phyloP scores from a whole-genome alignment of 805 yeast species.

The Teunomyces barrocoloradensis region DNA sequence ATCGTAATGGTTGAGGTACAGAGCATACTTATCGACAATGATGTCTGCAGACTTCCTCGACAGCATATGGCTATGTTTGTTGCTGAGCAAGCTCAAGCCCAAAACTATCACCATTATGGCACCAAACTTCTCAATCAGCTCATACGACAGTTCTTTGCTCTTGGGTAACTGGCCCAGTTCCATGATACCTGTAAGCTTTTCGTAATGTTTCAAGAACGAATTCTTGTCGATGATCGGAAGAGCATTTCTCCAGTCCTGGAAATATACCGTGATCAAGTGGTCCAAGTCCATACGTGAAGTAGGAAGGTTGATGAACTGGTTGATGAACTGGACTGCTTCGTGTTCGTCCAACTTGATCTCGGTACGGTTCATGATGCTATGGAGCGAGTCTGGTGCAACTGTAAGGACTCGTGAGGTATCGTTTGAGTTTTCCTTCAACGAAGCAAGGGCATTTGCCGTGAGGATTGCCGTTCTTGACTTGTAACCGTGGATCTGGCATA shows the following conservation, averaged over 20 bases:
- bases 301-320: slow-evolving; percentile 27
- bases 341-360: slow-evolving; percentile 26
- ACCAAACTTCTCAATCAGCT: slow-evolving; percentile 53
- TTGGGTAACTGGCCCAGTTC: slow-evolving; percentile 26
- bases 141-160: slow-evolving; percentile 14
- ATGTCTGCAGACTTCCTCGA: slow-evolving; percentile 10
- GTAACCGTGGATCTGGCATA: slow-evolving; percentile 70
- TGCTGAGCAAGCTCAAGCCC: slow-evolving; percentile 47
- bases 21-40: slow-evolving; percentile 17
- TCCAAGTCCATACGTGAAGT: slow-evolving; percentile 63
- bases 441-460: slow-evolving; percentile 69
- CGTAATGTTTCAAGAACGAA: slow-evolving; percentile 62
- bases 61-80: slow-evolving; percentile 28
- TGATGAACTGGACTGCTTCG: slow-evolving; percentile 48
- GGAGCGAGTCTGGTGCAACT: slow-evolving; percentile 15
- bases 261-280: slow-evolving; percentile 62
- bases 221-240: slow-evolving; percentile 70
- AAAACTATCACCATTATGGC: slow-evolving; percentile 49
- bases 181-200: slow-evolving; percentile 43
- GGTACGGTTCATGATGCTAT: slow-evolving; percentile 26
- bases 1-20: slow-evolving; percentile 50
- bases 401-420: slow-evolving; percentile 9
- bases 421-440: slow-evolving; percentile 50
- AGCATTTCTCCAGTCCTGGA: slow-evolving; percentile 73
- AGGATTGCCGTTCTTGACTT: slow-evolving; percentile 66